Percentiles rank a stretch among this genome's conserved stretches.
phyloP scores from a whole-genome alignment of 2,329 filamentous ascomycete species.

The Aspergillus costaricaensis region DNA sequence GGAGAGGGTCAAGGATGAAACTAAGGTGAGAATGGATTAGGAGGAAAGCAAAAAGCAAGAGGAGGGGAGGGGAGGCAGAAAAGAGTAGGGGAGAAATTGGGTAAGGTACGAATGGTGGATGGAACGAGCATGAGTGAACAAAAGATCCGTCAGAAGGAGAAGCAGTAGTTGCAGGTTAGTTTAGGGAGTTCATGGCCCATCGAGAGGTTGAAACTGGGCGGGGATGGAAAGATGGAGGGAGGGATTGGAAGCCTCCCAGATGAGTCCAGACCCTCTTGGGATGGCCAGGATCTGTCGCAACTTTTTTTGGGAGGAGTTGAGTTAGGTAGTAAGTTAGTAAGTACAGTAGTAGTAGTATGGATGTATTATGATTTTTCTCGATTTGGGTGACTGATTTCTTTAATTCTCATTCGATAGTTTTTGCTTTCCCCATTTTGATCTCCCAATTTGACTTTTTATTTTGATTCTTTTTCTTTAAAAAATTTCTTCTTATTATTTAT shows the following conservation, averaged over 20 bases:
- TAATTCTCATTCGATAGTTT: too few relatives aligned
- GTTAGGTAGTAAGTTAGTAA: background rate
- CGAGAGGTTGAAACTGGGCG: conserved; percentile 16
- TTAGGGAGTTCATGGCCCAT: conserved; percentile 13
- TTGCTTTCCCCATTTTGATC: too few relatives aligned
- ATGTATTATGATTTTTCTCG: background rate
- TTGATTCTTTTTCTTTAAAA: too few relatives aligned
- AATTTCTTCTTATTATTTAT: background rate
- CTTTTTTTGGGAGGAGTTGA: background rate
- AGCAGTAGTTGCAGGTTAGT: conserved; percentile 11
- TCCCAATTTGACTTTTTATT: too few relatives aligned
- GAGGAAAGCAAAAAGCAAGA: background rate
- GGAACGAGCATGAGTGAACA: conserved; percentile 4
- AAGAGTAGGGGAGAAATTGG: background rate
- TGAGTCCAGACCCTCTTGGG: conserved; percentile 17
- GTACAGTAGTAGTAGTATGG: too few relatives aligned
- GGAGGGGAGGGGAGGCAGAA: background rate
- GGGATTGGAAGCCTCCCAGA: conserved; percentile 16
- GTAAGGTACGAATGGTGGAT: background rate
- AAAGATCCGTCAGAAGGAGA: conserved; percentile 16
- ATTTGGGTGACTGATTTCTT: background rate
- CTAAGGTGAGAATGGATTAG: conserved; percentile 13
- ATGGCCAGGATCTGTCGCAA: conserved; percentile 13
- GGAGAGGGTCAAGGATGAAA: conserved; percentile 12
- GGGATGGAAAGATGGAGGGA: conserved; percentile 7